These are phyloP conservation scores for Gryganskiella cystojenkinii DNA, from an alignment of 192 early-diverging fungal species.

Conservation along the genomic window DNA sequence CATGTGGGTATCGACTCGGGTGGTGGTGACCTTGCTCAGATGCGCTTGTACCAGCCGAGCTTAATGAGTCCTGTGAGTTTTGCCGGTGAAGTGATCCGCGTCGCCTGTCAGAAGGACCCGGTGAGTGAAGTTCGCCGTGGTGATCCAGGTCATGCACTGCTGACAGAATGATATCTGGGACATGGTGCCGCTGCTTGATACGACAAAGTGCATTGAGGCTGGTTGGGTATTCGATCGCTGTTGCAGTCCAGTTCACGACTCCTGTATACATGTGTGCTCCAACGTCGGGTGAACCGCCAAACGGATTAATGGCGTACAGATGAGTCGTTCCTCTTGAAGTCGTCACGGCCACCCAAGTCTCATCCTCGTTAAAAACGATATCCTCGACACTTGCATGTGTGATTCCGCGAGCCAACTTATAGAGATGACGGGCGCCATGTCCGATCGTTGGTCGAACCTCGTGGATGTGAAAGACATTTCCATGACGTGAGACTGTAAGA, in stretches of 20 bases:
- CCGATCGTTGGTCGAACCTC: slow-evolving; percentile 52
- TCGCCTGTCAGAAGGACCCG: slow-evolving; percentile 8
- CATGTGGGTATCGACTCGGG: slow-evolving; percentile 14
- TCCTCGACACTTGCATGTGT: slow-evolving; percentile 80
- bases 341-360: slow-evolving; percentile 79
- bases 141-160: slow-evolving; percentile 7
- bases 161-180: slow-evolving; percentile 41
- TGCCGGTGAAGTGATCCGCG: slow-evolving; percentile 29
- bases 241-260: slow-evolving; percentile 52
- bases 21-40: slow-evolving; percentile 37
- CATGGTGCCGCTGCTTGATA: slow-evolving; percentile 45
- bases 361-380: slow-evolving; percentile 74
- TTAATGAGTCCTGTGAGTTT: slow-evolving; percentile 41
- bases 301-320: slow-evolving; percentile 75
- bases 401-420: slow-evolving; percentile 81
- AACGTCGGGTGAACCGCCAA: slow-evolving; percentile 67
- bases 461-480: slow-evolving; percentile 81
- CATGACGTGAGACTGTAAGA: slow-evolving; percentile 76
- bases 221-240: slow-evolving; percentile 34
- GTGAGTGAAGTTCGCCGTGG: background rate
- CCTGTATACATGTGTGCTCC: slow-evolving; percentile 61
- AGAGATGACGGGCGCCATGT: slow-evolving; percentile 63
- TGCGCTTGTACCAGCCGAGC: slow-evolving; percentile 24
- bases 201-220: slow-evolving; percentile 46
- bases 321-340: slow-evolving; percentile 82